Base-by-base conservation (phyloP, 805 yeast species). In the Torulaspora indica region DNA sequence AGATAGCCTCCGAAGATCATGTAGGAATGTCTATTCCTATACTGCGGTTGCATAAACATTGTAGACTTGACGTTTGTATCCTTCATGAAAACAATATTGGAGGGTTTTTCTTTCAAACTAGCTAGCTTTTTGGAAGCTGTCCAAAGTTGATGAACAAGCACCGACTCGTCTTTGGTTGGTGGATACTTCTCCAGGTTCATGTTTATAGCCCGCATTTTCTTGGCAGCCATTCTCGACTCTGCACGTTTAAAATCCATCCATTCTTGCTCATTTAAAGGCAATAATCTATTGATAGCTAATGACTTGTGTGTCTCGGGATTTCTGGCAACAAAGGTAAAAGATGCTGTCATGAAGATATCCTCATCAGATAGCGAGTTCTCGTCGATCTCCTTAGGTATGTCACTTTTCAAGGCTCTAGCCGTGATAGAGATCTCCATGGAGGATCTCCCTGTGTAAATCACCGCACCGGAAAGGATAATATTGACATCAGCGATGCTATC, bases 1-100 rank as follows among this genome's bases (percentile, higher is more conserved):
- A 90, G 70, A 59, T 90, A 90, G 23, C 98, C 98, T 56, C 98
- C 98, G 65, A 90, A 90, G 36, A 90, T 86, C 87, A 89, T 88
- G 67, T 84, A 87, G 3, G 95, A 85, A 63, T 90, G 96, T 63
- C 96, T 78, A 71, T 90, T 90, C 68, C 97, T 79, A 69, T 89
- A 90, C 69, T 90, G 97, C 1, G 97, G 97, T 67, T 90, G 97
- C 91, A 90, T 91, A 66, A 89, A 81, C 57, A 82, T 76, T 5
- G 96, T 86, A 8, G 95, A 84, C 41, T 76, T 71, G 42, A 85
- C 74, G 41, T 64, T 69, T 1, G 96, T 82, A 49, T 86, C 82
- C 39, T 76, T 74, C 95, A 88, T 85, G 53, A 77, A 77, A 35
- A 73, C 69, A 24, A 82, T 63, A 49, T 76, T 77, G 18, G 64